A percentile compares a stretch with the other conserved stretches of the same genome.
Evolutionary conservation across 2,329 filamentous ascomycete species (phyloP).

Genomic region (Capronia americana): DNA sequence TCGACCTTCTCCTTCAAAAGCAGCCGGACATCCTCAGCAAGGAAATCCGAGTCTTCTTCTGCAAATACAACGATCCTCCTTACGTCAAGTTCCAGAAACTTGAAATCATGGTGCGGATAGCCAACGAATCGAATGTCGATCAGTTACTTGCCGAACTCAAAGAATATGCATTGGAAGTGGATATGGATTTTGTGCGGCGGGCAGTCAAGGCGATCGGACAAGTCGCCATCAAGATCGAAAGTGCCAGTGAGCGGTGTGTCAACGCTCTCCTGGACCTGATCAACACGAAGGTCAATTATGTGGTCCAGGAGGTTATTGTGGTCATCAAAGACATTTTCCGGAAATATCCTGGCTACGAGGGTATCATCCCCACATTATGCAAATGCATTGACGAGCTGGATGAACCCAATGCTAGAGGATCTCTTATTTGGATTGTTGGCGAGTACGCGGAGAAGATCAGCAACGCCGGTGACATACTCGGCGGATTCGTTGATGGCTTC

Average conservation of each 20-base stretch:
- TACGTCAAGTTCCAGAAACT: constrained; percentile 98
- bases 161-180: constrained; percentile 96
- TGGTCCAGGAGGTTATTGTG: constrained; percentile 97
- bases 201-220: constrained; percentile 97
- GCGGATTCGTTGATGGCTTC: constrained; percentile 90
- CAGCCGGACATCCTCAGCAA: constrained; percentile 97
- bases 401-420: constrained; percentile 86
- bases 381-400: constrained; percentile 96
- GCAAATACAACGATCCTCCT: constrained; percentile 98
- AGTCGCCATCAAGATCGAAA: constrained; percentile 97
- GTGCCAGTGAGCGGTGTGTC: constrained; percentile 92
- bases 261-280: constrained; percentile 92
- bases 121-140: constrained; percentile 95
- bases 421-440: constrained; percentile 97
- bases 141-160: constrained; percentile 93
- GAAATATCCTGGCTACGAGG: constrained; percentile 97
- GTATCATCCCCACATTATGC: constrained; percentile 94
- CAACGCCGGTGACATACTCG: constrained; percentile 94
- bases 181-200: constrained; percentile 97
- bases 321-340: constrained; percentile 98
- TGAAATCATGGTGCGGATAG: constrained; percentile 99
- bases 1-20: constrained; percentile 92
- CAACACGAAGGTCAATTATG: constrained; percentile 97
- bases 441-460: constrained; percentile 99
- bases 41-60: constrained; percentile 97